Evolutionary conservation across 371 early-diverging fungal species (phyloP), one percentile per base, ranked within the genome.

Genomic region (Umbelopsis sp.): DNA sequence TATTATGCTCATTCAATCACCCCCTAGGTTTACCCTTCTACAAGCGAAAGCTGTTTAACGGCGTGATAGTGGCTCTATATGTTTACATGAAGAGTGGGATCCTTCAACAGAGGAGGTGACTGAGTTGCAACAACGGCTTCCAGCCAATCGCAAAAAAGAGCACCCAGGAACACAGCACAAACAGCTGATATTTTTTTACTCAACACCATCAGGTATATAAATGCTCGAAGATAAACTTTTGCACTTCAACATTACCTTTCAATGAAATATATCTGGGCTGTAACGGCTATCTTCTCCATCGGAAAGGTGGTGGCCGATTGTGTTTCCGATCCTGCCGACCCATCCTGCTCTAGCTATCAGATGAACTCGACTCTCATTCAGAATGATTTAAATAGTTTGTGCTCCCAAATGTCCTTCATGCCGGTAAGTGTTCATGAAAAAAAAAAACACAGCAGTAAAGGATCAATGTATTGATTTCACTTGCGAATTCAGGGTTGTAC

Each of bases 391-490:
- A 66, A 68, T 24, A 62, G 50, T 20, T 80, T 89, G 24, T 89
- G 89, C 77, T 68, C 67, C 6, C 74, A 79, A 67, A 80, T 80
- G 80, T 73, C 76, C 10, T 76, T 65, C 65, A 89, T 89, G 89
- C 85, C 89, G 8, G 87, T 57, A 35, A 37, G 57, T 35, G 1
- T 57, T 7, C 41, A 12, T 41, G 12, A 1, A 7, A 41, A 41
- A 41, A 6, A 41, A 41, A 41, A 12, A 7, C 41, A 41, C 10
- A 41, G 41, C 12, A 41, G 41, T 41, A 41, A 41, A 41, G 7
- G 41, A 41, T 41, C 41, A 41, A 41, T 41, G 12, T 7, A 41
- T 41, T 12, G 7, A 51, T 25, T 29, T 9, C 4, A 51, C 22
- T 25, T 51, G 5, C 12, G 6, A 2, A 24, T 35, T 57, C n/a